Evolutionary conservation across 352 stramenopile species (phyloP), one percentile per base, ranked within the genome.

Genomic region (Globisporangium okanoganense): DNA sequence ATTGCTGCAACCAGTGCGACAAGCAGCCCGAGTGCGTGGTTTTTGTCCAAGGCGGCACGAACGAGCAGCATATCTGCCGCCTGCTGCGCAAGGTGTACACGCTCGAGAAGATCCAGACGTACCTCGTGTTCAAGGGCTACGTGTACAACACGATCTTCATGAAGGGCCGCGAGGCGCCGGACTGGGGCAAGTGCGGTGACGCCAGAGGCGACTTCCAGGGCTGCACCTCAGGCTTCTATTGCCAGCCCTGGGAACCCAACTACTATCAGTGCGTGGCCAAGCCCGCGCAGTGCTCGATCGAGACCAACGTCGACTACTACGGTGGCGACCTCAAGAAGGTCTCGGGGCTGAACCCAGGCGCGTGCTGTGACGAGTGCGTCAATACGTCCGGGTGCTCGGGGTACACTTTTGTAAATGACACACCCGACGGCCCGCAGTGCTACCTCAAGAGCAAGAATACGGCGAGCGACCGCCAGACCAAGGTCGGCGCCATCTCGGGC

Each of bases 1-100:
- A 25, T 13, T 58, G 53, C 35, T 49, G 53, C 53, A 49, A 49
- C 53, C 53, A 59, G 24, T 59, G 35, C 35, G 20, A 9, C 1
- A 3, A 6, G 3, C 5, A 35, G 22, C 35, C 35, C 1, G 22
- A 35, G 13, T 59, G 53, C 25, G 53, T 59, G 16, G 36, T 25
- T 0, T 59, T 50, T n/a, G 14, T 48, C 20, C 3, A 50, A 24
- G 40, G 40, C 22, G 36, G 25, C 16, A 25, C 45, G n/a, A 10
- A 1, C 12, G 33, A 6, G 5, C n/a, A 25, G 16, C 16, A 18
- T 24, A 36, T 35, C 0, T 59, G 53, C 22, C 14, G 49, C 22
- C 53, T 59, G 2, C 20, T 56, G 14, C 25, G 29, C 53, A 49
- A 59, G n/a, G 22, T n/a, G n/a, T 29, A 22, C 9, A 38, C 33